These are phyloP conservation scores for Penicillium steckii DNA, from an alignment of 495 filamentous ascomycete species.

Conservation along the genomic window DNA sequence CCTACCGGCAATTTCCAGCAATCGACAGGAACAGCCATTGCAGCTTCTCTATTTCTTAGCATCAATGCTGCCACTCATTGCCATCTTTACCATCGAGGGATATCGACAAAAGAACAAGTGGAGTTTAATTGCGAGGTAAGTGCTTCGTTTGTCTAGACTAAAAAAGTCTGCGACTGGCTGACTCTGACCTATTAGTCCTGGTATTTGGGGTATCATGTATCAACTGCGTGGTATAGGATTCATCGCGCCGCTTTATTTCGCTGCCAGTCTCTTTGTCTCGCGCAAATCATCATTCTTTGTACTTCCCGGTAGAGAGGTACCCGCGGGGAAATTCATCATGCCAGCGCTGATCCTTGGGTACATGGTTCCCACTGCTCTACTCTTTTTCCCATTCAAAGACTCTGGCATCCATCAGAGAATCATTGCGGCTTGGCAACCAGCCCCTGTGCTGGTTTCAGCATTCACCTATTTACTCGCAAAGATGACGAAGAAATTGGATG, in stretches of 20 bases:
- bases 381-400: conserved; percentile 13
- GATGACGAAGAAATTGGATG: not conserved
- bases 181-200: not conserved
- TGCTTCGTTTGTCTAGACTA: too few relatives aligned
- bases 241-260: conserved; percentile 17
- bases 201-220: conserved; percentile 15
- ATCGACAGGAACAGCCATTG: conserved; percentile 7
- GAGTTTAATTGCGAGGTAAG: conserved; percentile 8
- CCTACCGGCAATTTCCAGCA: conserved; percentile 5
- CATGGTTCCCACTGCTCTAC: conserved; percentile 8
- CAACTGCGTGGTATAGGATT: conserved; percentile 20
- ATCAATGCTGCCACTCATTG: conserved; percentile 12
- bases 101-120: conserved; percentile 16
- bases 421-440: conserved; percentile 15
- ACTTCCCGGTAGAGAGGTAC: not conserved
- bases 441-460: conserved; percentile 8
- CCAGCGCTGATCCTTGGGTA: conserved; percentile 15
- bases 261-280: conserved; percentile 5
- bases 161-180: too few relatives aligned
- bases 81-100: conserved; percentile 16
- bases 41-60: conserved; percentile 17
- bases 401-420: conserved; percentile 2
- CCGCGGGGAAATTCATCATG: conserved; percentile 9
- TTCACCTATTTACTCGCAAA: conserved; percentile 10
- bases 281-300: not conserved